Evolutionary conservation across 352 stramenopile genomes (phyloP), one percentile per base, ranked within the genome.

Genomic region (Pythium rhizo-oryzae): DNA sequence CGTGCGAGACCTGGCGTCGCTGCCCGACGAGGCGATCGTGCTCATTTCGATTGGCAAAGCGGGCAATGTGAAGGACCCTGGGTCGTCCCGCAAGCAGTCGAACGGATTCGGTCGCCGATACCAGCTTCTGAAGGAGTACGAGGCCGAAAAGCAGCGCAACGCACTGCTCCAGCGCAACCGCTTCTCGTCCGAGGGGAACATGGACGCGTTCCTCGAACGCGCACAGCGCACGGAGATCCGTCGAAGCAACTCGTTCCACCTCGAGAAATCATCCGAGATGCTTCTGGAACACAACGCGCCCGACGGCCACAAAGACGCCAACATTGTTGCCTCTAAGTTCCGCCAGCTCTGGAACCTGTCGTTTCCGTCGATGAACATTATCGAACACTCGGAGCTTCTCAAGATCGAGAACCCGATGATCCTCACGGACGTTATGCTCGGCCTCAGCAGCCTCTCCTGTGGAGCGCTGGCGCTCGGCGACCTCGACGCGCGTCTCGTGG

Each of bases 401-500:
- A 81, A 84, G 61, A 89, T 91, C 41, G 63, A 81, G 49, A 78
- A 90, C 39, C 82, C 84, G 0, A 72, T 77, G 52, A 84, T 94
- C 49, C 75, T 92, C 4, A 85, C 84, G 51, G 84, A 94, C 54
- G 73, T 92, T 1, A 90, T 94, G 80, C 82, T 94, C n/a, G 81
- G 79, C 15, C 82, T 94, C 69, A 93, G 85, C 73, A 90, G 79
- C 55, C 46, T 91, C n/a, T 82, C 85, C 24, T 90, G 79, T 28
- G 83, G 83, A 16, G 76, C 82, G 2, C 62, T 90, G n/a, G 89
- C 79, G 9, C 68, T 87, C 5, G 71, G 74, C 21, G 74, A 85
- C 41, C 85, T 93, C 39, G 83, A 84, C 37, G 76, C 77, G 19
- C 76, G 75, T 24, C 74, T 93, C 9, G 70, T 81, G 0, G 82